These are phyloP conservation scores for Coemansia sp. DNA, from an alignment of 192 early-diverging fungal species.

Conservation along the genomic window DNA sequence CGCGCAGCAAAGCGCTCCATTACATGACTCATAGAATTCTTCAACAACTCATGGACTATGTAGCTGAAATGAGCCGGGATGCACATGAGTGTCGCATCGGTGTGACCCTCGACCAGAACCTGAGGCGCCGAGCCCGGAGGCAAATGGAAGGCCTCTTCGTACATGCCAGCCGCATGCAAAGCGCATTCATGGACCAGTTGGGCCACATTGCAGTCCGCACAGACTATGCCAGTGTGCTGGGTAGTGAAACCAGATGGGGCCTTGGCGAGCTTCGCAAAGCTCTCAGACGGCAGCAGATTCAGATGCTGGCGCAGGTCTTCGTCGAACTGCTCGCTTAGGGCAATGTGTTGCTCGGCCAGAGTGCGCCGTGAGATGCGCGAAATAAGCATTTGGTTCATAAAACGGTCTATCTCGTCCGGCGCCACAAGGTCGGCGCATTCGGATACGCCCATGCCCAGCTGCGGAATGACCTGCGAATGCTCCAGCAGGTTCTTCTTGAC, in stretches of 20 bases:
- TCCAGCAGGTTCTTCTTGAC: constrained; percentile 71
- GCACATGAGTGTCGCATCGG: constrained; percentile 79
- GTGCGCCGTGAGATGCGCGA: constrained; percentile 87
- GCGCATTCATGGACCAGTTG: constrained; percentile 55
- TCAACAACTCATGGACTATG: constrained; percentile 87
- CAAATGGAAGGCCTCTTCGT: constrained; percentile 39
- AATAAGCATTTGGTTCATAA: constrained; percentile 88
- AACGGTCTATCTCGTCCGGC: constrained; percentile 67
- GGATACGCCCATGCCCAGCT: constrained; percentile 81
- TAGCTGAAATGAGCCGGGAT: constrained; percentile 96
- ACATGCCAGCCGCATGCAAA: constrained; percentile 39
- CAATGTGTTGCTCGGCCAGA: constrained; percentile 90
- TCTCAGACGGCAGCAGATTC: constrained; percentile 19
- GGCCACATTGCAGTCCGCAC: constrained; percentile 46
- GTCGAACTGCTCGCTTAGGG: constrained; percentile 67
- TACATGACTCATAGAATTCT: constrained; percentile 79
- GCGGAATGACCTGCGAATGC: constrained; percentile 84
- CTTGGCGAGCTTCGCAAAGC: constrained; percentile 41
- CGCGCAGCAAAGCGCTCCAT: constrained; percentile 55
- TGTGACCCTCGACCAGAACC: constrained; percentile 71
- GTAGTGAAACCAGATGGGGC: constrained; percentile 56
- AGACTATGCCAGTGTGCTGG: constrained; percentile 55
- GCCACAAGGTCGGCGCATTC: constrained; percentile 75
- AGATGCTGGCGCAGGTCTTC: constrained; percentile 39
- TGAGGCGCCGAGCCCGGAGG: constrained; percentile 63